Base-by-base conservation (phyloP, 1,284 basidiomycete species). In the Ganoderma sinense region DNA sequence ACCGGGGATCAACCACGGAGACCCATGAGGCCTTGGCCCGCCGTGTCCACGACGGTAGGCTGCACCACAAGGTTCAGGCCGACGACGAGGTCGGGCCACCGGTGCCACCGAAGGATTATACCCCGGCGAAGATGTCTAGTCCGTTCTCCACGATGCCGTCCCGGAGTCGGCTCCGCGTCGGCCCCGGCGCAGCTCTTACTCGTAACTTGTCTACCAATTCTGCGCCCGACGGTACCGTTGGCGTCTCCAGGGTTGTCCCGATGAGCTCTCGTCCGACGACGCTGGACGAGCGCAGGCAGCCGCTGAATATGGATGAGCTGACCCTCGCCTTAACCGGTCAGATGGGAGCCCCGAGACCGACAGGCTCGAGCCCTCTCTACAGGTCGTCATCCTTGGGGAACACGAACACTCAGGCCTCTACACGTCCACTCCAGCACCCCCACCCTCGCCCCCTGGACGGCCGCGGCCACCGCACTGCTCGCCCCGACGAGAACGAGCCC, bases 361-460 rank as follows among this genome's bases (percentile, higher is more conserved):
- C 40, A 63, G 36, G 8, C 26, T 39, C 40, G 63, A n/a, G 8
- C 26, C 31, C 64, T 29, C 53, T 71, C 40, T 65, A 66, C 41
- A 63, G 67, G 43, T 67, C 62, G n/a, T 65, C 69, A 11, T 73
- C 71, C 14, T 56, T 65, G 20, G 67, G 65, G 14, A 65, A 69
- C 55, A 62, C 63, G 29, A 53, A 48, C 45, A 64, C 62, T n/a
- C n/a, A 40, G 18, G n/a, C 59, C n/a, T n/a, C 59, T 36, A 61
- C 39, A 39, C 39, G 39, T 39, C 20, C 10, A 5, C 56, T 18
- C 56, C 33, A 23, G 20, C 56, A 23, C 20, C 14, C 20, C 33
- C 33, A 18, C 20, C 13, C 56, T 0, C 63, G 67, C 10, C 43
- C 45, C 13, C 65, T 63, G 58, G 65, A 70, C 31, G 14, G 55